phyloP scores from a whole-genome alignment of 768 basidiomycete species.

The Lepiota subincarnata region DNA sequence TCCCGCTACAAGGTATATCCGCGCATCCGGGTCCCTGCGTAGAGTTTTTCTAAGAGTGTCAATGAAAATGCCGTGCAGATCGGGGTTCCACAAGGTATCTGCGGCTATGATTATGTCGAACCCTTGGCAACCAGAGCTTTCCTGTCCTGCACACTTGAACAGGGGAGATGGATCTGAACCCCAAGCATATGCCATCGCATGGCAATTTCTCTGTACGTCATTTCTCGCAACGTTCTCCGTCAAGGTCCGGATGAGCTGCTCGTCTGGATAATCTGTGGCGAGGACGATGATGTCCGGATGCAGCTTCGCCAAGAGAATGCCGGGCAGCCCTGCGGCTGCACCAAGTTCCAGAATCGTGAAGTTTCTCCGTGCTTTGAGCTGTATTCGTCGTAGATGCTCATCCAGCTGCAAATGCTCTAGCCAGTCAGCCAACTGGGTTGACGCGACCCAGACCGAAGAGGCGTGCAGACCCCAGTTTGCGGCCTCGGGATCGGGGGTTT shows the following conservation, averaged over 20 bases:
- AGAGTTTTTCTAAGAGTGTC: constrained; percentile 48
- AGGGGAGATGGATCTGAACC: constrained; percentile 43
- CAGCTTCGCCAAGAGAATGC: constrained; percentile 58
- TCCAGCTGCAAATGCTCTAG: constrained; percentile 43
- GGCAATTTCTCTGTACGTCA: constrained; percentile 41
- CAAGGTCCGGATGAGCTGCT: constrained; percentile 52
- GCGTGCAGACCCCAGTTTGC: constrained; percentile 77
- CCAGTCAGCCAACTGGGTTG: constrained; percentile 65
- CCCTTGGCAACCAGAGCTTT: constrained; percentile 15
- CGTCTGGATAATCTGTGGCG: constrained; percentile 72
- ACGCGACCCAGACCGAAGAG: constrained; percentile 70
- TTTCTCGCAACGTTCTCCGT: constrained; percentile 55
- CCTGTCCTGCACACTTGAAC: constrained; percentile 2
- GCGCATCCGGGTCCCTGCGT: constrained; percentile 35
- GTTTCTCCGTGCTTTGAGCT: neutral
- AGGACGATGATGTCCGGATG: constrained; percentile 40
- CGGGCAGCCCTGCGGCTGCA: constrained; percentile 70
- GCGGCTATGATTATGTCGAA: constrained; percentile 71
- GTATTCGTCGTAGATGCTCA: constrained; percentile 10
- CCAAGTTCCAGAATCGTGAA: constrained; percentile 63
- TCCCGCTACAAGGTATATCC: constrained; percentile 66
- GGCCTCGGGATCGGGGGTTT: constrained; percentile 61
- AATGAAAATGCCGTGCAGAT: constrained; percentile 51
- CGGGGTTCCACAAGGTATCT: constrained; percentile 77
- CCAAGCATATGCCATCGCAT: constrained; percentile 60